Percentiles rank a stretch among this genome's conserved stretches.
Evolutionary conservation across 1,139 yeast species (phyloP).

Genomic region (Scheffersomyces illinoinensis): DNA sequence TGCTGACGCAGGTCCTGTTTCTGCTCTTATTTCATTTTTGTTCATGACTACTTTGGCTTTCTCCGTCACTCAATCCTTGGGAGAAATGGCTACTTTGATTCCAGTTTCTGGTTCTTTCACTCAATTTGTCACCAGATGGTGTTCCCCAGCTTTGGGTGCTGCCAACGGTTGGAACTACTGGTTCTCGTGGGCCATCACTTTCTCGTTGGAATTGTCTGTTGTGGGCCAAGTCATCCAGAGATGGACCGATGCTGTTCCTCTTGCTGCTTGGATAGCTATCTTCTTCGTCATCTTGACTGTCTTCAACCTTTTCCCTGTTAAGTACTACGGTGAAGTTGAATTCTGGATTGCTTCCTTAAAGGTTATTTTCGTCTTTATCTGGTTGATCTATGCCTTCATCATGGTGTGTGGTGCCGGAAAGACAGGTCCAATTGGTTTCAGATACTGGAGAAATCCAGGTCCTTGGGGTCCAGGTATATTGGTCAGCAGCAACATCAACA

Average conservation of each 20-base stretch:
- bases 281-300: slow-evolving; percentile 56
- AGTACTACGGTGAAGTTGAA: slow-evolving; percentile 66
- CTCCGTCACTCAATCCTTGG: slow-evolving; percentile 67
- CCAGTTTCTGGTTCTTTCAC: slow-evolving; percentile 69
- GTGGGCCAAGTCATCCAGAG: slow-evolving; percentile 73
- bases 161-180: slow-evolving; percentile 84
- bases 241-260: slow-evolving; percentile 75
- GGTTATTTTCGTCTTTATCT: slow-evolving; percentile 70
- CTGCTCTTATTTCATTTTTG: slow-evolving; percentile 61
- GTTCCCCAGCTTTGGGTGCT: slow-evolving; percentile 72
- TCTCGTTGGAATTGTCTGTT: slow-evolving; percentile 78
- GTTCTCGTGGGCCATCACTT: slow-evolving; percentile 86
- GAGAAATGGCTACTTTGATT: slow-evolving; percentile 75
- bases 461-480: slow-evolving; percentile 73
- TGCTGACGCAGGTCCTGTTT: slow-evolving; percentile 69
- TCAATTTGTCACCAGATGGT: slow-evolving; percentile 57
- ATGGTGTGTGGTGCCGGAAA: slow-evolving; percentile 74
- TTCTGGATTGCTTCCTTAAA: slow-evolving; percentile 64
- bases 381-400: slow-evolving; percentile 64
- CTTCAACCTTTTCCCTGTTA: slow-evolving; percentile 63
- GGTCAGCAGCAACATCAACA: slow-evolving; percentile 35
- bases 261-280: slow-evolving; percentile 76
- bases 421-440: slow-evolving; percentile 74
- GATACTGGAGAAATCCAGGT: slow-evolving; percentile 94
- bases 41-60: slow-evolving; percentile 69